Conservation (phyloP, 352 stramenopile genomes). For the Globisporangium carolinianum region DNA sequence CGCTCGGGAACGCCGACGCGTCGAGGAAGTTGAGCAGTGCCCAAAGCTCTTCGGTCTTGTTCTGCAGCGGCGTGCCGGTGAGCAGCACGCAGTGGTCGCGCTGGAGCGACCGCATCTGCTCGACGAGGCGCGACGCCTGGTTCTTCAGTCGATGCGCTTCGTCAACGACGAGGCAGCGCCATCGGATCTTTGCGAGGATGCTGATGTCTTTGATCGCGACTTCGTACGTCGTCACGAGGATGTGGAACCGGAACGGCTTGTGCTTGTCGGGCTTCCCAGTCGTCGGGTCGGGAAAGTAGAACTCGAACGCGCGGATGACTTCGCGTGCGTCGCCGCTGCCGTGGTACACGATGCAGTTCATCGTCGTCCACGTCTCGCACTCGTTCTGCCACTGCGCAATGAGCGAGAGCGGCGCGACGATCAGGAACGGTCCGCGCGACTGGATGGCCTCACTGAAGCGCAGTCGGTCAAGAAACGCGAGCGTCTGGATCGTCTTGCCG, state of each 20-base stretch:
- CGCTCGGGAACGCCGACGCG: constrained; percentile 87
- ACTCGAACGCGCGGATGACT: constrained; percentile 95
- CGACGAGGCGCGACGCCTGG: constrained; percentile 74
- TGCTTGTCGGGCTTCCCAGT: constrained; percentile 66
- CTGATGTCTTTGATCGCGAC: constrained; percentile 87
- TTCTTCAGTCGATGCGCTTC: constrained; percentile 88
- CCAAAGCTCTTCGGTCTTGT: constrained; percentile 99
- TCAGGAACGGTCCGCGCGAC: constrained; percentile 93
- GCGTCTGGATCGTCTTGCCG: constrained; percentile 90
- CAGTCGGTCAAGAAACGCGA: constrained; percentile 93
- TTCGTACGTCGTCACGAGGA: constrained; percentile 89
- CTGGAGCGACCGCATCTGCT: constrained; percentile 77
- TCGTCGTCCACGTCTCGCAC: constrained; percentile 97
- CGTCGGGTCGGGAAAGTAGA: constrained; percentile 77
- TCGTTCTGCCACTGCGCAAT: constrained; percentile 99
- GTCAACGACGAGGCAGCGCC: constrained; percentile 86
- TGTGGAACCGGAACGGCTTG: constrained; percentile 85
- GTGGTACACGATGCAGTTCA: constrained; percentile 99
- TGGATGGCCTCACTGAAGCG: constrained; percentile 86
- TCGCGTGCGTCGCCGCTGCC: constrained; percentile 90
- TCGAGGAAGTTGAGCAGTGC: constrained; percentile 99
- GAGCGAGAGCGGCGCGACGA: constrained; percentile 97
- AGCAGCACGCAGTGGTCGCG: constrained; percentile 82
- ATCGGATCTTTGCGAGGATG: constrained; percentile 94
- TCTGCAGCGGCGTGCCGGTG: constrained; percentile 87